phyloP scores from a whole-genome alignment of 306 rosid genomes.

The Fragaria iinumae region DNA sequence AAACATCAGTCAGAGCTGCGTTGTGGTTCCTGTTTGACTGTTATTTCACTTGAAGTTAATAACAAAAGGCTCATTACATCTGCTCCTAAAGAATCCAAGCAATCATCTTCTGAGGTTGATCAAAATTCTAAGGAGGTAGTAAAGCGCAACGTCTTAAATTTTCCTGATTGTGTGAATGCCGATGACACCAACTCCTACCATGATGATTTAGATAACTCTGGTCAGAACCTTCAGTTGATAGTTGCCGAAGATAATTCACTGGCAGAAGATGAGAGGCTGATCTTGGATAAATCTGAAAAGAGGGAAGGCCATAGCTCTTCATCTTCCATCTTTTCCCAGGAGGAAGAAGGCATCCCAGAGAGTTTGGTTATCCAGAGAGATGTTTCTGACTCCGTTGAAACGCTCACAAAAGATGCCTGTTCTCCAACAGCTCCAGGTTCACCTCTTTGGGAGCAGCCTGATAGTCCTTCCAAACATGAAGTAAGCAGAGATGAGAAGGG shows the following conservation, averaged over 20 bases:
- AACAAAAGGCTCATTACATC: constrained; percentile 37
- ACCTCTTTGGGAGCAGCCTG: constrained; percentile 26
- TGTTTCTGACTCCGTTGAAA: constrained; percentile 23
- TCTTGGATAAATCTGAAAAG: constrained; percentile 24
- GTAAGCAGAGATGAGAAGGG: constrained; percentile 20
- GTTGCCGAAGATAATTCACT: constrained; percentile 9
- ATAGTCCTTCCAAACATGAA: constrained; percentile 21
- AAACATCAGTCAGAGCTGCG: constrained; percentile 32
- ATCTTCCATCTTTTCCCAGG: constrained; percentile 27
- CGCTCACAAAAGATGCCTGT: constrained; percentile 13
- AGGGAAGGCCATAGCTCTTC: constrained; percentile 21
- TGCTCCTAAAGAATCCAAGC: constrained; percentile 26
- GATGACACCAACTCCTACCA: constrained; percentile 21
- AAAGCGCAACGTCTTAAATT: constrained; percentile 12
- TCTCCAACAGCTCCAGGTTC: constrained; percentile 25
- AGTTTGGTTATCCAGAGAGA: constrained; percentile 4
- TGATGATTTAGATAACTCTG: constrained; percentile 31
- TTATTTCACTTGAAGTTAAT: constrained; percentile 30
- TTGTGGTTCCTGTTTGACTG: constrained; percentile 53
- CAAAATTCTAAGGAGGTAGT: constrained; percentile 22
- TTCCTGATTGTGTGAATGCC: constrained; percentile 6
- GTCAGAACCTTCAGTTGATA: constrained; percentile 15
- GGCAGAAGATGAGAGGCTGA: constrained; percentile 24
- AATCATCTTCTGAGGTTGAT: constrained; percentile 15
- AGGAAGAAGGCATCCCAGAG: constrained; percentile 19